Conservation (phyloP, 2,329 filamentous ascomycete species). For the Alternaria sp. region DNA sequence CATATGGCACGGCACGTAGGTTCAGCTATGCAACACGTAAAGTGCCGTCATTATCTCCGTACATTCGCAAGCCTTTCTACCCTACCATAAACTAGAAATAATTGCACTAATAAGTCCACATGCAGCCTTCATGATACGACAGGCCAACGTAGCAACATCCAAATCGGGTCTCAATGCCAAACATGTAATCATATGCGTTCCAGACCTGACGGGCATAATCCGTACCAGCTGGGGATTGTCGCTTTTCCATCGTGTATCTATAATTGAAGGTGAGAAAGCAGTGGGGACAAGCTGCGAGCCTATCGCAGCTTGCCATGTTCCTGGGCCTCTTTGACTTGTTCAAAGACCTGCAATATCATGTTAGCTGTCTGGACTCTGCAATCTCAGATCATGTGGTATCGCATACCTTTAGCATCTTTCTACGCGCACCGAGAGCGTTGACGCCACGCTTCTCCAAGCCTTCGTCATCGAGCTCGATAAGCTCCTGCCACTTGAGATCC, state of each 20-base stretch:
- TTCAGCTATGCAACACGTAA: neutral
- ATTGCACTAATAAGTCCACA: slow-evolving; percentile 14
- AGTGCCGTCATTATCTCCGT: slow-evolving; percentile 6
- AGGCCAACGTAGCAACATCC: slow-evolving; percentile 19
- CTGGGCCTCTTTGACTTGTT: slow-evolving; percentile 80
- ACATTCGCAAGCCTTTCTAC: slow-evolving; percentile 8
- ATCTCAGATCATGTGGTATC: neutral
- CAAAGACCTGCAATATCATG: slow-evolving; percentile 74
- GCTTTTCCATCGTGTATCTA: slow-evolving; percentile 38
- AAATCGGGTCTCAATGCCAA: slow-evolving; percentile 17
- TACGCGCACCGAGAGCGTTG: slow-evolving; percentile 90
- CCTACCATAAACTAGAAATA: slow-evolving; percentile 18
- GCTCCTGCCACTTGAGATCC: slow-evolving; percentile 94
- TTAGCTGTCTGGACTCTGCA: slow-evolving; percentile 38
- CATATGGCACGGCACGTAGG: neutral
- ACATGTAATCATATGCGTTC: slow-evolving; percentile 31
- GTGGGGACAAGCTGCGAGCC: slow-evolving; percentile 18
- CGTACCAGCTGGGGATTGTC: slow-evolving; percentile 34
- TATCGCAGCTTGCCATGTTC: slow-evolving; percentile 54
- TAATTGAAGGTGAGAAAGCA: slow-evolving; percentile 15
- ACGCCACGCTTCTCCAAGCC: slow-evolving; percentile 92
- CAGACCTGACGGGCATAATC: slow-evolving; percentile 38
- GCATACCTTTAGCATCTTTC: slow-evolving; percentile 94
- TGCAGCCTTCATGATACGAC: slow-evolving; percentile 14
- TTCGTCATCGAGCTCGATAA: slow-evolving; percentile 91